Conservation (phyloP, 1,284 basidiomycete species). For the Meripilus lineatus region DNA sequence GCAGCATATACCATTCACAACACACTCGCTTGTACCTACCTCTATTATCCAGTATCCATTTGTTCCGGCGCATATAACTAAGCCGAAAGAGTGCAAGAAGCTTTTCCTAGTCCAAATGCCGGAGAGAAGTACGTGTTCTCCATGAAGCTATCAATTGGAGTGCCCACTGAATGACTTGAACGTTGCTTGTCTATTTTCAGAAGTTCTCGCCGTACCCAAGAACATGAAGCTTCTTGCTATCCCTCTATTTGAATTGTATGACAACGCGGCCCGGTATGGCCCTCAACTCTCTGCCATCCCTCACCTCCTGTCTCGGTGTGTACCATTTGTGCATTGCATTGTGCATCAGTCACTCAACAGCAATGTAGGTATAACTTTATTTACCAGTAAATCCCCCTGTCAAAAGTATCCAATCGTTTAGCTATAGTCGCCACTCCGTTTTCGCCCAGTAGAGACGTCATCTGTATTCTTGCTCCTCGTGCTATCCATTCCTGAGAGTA, state of each 20-base stretch:
- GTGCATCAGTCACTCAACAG: neutral
- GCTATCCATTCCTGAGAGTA: too few relatives aligned
- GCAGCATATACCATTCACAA: conserved; percentile 4
- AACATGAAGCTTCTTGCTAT: conserved; percentile 99
- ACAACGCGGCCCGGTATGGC: conserved; percentile 89
- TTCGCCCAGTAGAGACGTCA: too few relatives aligned
- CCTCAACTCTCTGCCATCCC: conserved; percentile 94
- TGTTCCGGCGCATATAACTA: conserved; percentile 93
- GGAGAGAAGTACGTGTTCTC: conserved; percentile 69
- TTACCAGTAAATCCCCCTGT: conserved; percentile 14
- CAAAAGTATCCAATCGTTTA: too few relatives aligned
- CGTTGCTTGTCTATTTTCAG: conserved; percentile 39
- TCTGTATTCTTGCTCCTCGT: too few relatives aligned
- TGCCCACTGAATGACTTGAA: neutral
- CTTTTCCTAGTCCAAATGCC: conserved; percentile 95
- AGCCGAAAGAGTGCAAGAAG: conserved; percentile 98
- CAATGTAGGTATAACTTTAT: conserved; percentile 17
- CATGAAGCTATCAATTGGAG: neutral
- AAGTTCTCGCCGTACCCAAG: conserved; percentile 92
- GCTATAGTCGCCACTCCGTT: too few relatives aligned
- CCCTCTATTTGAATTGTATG: conserved; percentile 94
- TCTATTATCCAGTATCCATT: conserved; percentile 79
- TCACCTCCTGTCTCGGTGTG: conserved; percentile 84
- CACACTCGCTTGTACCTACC: conserved; percentile 1
- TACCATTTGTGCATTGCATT: conserved; percentile 8